Percentiles rank a stretch among this genome's conserved stretches.
Evolutionary conservation across 1,139 yeast genomes (phyloP).

Genomic region (Taphrina confusa): DNA sequence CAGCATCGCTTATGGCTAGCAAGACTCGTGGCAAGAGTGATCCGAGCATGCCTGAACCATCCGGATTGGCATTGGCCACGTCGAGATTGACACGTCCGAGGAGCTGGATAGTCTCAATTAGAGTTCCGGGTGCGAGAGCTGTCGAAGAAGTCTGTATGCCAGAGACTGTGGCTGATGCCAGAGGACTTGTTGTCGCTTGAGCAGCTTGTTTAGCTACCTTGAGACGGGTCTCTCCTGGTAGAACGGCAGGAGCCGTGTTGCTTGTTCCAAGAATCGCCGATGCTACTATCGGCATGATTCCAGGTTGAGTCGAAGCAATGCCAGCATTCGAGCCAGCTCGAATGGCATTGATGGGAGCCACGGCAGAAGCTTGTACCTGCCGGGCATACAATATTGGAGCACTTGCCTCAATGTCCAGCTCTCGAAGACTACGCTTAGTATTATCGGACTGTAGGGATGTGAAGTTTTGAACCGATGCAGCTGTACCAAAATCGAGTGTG

Average conservation of each 20-base stretch:
- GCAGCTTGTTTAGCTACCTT: neutral
- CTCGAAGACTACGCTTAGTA: neutral
- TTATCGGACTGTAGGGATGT: neutral
- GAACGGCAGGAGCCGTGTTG: constrained; percentile 11
- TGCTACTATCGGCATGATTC: constrained; percentile 1
- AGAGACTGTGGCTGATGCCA: neutral
- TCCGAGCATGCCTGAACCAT: constrained; percentile 1
- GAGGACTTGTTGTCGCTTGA: neutral
- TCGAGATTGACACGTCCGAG: neutral
- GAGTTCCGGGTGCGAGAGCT: neutral
- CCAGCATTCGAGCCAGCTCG: constrained; percentile 5
- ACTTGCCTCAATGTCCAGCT: neutral
- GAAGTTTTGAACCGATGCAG: neutral
- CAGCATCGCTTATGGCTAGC: neutral
- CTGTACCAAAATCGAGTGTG: constrained; percentile 3
- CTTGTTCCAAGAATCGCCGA: neutral
- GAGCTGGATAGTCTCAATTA: constrained; percentile 4
- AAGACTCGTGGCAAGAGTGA: constrained; percentile 1
- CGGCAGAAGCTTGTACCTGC: neutral
- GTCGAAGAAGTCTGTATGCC: neutral
- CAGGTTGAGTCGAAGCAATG: constrained; percentile 1
- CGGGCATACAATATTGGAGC: too few relatives aligned
- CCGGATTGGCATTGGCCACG: constrained; percentile 13
- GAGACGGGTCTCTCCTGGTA: constrained; percentile 9
- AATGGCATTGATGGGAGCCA: constrained; percentile 4